Base-by-base conservation (phyloP, 306 rosid genomes). In the Fragaria ananassa region DNA sequence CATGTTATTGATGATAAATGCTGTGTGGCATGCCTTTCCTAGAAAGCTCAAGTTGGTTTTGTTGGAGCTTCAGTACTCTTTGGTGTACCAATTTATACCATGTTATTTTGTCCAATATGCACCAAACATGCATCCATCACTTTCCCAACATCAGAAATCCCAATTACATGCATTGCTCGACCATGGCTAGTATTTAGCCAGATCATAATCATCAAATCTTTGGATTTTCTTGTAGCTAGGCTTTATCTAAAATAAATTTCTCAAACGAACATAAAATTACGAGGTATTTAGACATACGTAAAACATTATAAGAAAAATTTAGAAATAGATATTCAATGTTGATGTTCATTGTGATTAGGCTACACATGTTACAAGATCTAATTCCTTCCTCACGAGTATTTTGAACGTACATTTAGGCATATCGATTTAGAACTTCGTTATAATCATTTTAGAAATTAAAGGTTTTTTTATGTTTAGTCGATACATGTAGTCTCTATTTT, bases 1-100 rank as follows among this genome's bases (percentile, higher is more conserved):
- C 84, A 72, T 60, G 84, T 76, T 70, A 34, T 42, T 47, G 68
- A 35, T 75, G 9, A 53, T 60, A 42, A 1, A 46, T 6, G 13
- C 0, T 35, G 34, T 41, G 46, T 35, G 44, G 69, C 69, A 35
- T 51, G 42, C 72, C 65, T 74, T 53, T 74, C 68, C 17, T 11
- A 13, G 81, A 64, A 76, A 42, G 51, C 39, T 19, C 78, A 71
- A 47, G 1, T 56, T 63, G 65, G 76, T 10, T 14, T 44, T 58
- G 15, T 18, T 21, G 75, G 65, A 23, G 49, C 60, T 73, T 64
- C 63, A 46, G 70, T 23, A 41, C 56, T 63, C 70, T 57, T 57
- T 63, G 6, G 17, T 15, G 54, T 56, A 19, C 70, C 4, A 29
- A 60, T 10, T 18, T 45, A 29, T 50, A 7, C 45, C 78, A 53